Evolutionary conservation across 805 yeast genomes (phyloP).

Genomic region (Wickerhamiella alocasiicola): DNA sequence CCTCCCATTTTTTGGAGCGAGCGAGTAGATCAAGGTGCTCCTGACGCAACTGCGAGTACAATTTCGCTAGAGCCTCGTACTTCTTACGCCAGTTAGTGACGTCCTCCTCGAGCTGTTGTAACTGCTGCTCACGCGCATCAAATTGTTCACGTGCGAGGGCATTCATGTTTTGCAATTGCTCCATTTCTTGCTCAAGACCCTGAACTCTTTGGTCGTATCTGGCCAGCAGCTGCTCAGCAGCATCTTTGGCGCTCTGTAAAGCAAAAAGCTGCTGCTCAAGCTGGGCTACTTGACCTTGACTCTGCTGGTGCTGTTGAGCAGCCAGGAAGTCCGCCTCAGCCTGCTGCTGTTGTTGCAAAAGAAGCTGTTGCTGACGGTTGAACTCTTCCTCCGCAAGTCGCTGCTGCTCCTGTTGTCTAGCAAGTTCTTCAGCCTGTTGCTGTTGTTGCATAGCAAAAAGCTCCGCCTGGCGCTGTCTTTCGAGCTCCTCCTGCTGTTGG

Average conservation of each 20-base stretch:
- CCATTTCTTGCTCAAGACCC: conserved; percentile 62
- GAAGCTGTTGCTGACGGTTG: conserved; percentile 47
- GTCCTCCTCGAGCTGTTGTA: conserved; percentile 59
- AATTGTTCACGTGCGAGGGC: conserved; percentile 60
- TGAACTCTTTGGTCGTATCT: conserved; percentile 82
- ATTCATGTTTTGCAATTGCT: conserved; percentile 33
- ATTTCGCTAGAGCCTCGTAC: conserved; percentile 78
- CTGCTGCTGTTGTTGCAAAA: conserved; percentile 51
- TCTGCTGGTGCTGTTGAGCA: conserved; percentile 58
- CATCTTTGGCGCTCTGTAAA: conserved; percentile 70
- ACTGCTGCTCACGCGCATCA: conserved; percentile 62
- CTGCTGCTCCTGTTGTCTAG: conserved; percentile 55
- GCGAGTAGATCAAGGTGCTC: conserved; percentile 73
- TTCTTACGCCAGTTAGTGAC: conserved; percentile 67
- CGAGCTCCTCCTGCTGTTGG: conserved; percentile 41
- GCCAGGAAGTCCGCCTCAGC: conserved; percentile 60
- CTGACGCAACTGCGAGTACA: conserved; percentile 82
- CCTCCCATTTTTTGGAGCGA: conserved; percentile 68
- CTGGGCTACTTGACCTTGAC: conserved; percentile 67
- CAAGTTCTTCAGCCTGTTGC: conserved; percentile 51
- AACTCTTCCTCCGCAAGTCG: conserved; percentile 62
- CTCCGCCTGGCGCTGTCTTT: conserved; percentile 40
- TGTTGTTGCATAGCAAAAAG: conserved; percentile 28
- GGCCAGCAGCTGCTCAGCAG: conserved; percentile 68
- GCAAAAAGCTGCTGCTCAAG: conserved; percentile 68